phyloP scores from a whole-genome alignment of 2,329 filamentous ascomycete species.

The Xylariaceae sp. region DNA sequence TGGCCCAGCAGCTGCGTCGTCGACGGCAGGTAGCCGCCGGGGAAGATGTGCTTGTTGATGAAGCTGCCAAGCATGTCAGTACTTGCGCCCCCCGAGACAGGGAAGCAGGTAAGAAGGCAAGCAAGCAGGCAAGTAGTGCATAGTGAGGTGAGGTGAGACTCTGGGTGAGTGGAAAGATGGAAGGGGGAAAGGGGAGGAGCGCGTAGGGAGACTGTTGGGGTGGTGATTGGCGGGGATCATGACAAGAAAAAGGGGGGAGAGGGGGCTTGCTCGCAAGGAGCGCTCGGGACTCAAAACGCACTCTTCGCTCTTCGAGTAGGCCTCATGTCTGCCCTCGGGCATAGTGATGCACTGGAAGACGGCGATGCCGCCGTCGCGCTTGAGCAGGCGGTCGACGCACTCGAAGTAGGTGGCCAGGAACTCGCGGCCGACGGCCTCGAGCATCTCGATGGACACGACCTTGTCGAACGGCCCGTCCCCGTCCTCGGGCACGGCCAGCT shows the following conservation, averaged over 20 bases:
- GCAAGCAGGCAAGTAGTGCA: no score
- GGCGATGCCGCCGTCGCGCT: conserved; percentile 57
- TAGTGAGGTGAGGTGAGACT: no score
- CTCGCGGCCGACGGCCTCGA: conserved; percentile 64
- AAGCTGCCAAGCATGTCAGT: conserved; percentile 37
- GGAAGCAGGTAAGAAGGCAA: not conserved
- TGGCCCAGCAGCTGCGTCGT: conserved; percentile 49
- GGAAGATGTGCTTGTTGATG: conserved; percentile 72
- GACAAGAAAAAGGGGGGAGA: no score
- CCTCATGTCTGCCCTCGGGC: conserved; percentile 59
- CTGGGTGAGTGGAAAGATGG: no score
- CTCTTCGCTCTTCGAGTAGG: conserved; percentile 60
- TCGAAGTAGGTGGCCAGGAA: conserved; percentile 62
- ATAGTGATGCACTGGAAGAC: conserved; percentile 75
- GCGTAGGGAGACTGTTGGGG: no score
- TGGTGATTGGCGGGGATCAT: no score
- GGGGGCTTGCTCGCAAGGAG: not conserved
- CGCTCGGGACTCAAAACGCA: conserved; percentile 23
- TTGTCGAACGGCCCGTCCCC: conserved; percentile 53
- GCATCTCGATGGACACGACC: conserved; percentile 69
- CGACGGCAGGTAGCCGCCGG: conserved; percentile 62
- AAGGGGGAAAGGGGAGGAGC: no score
- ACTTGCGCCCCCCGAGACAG: not conserved
- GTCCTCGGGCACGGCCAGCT: conserved; percentile 36
- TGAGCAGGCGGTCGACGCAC: conserved; percentile 55